Percentiles rank a stretch among this genome's conserved stretches.
Conservation (phyloP, 495 filamentous ascomycete genomes). For the Copromyces sp. region DNA sequence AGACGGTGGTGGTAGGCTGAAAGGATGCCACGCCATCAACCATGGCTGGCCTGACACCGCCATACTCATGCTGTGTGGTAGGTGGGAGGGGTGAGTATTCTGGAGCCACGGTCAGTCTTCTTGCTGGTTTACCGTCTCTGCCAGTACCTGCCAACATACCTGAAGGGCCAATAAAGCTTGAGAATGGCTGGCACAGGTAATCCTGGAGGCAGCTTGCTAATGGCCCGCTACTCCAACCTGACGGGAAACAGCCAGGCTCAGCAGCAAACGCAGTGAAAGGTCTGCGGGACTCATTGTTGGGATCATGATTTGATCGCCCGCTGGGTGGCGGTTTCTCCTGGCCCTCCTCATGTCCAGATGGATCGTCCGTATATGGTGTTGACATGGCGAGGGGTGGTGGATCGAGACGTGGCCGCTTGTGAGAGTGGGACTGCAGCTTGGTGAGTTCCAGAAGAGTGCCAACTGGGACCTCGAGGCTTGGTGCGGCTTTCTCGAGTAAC, state of each 20-base stretch:
- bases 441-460: constrained; percentile 9
- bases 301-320: constrained; percentile 16
- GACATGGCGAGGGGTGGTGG: constrained; percentile 23
- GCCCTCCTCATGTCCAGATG: constrained; percentile 10
- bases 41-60: constrained; percentile 16
- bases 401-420: constrained; percentile 29
- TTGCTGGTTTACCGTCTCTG: background rate
- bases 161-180: constrained; percentile 27
- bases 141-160: constrained; percentile 11
- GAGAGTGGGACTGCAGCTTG: constrained; percentile 10
- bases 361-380: constrained; percentile 9
- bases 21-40: constrained; percentile 18
- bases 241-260: constrained; percentile 9
- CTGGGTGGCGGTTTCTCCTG: constrained; percentile 31
- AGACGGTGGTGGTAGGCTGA: constrained; percentile 17
- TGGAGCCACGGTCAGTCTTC: constrained; percentile 7
- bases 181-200: constrained; percentile 32
- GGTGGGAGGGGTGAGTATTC: constrained; percentile 25
- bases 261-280: constrained; percentile 11
- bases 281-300: constrained; percentile 9
- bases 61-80: constrained; percentile 25
- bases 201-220: constrained; percentile 29
- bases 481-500: constrained; percentile 28
- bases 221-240: constrained; percentile 25
- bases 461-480: constrained; percentile 10